Percentiles rank a stretch among this genome's conserved stretches.
Evolutionary conservation across 1,284 basidiomycete species (phyloP).

Genomic region (Ceratorhiza oryzae-sativae): DNA sequence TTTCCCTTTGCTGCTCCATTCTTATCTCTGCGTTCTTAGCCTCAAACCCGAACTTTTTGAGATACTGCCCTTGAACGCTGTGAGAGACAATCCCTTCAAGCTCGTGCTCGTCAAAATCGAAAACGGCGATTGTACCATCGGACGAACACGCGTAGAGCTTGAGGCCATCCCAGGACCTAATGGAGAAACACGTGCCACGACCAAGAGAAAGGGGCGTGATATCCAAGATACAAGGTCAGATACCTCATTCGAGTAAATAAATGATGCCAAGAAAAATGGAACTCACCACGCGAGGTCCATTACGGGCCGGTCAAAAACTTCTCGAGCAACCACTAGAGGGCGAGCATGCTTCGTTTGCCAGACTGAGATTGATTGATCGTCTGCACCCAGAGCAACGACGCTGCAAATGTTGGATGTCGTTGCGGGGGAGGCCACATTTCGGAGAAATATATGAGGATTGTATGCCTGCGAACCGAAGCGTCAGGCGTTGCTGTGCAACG

Average conservation of each 20-base stretch:
- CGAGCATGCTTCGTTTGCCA: constrained; percentile 92
- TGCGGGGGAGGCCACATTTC: constrained; percentile 68
- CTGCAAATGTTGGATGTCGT: constrained; percentile 76
- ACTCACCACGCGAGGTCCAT: constrained; percentile 94
- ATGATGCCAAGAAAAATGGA: too few relatives aligned
- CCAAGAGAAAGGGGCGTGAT: constrained; percentile 11
- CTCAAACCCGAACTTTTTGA: constrained; percentile 78
- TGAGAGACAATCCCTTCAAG: constrained; percentile 83
- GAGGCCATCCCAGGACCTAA: constrained; percentile 88
- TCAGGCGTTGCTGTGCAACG: too few relatives aligned
- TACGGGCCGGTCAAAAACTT: constrained; percentile 93
- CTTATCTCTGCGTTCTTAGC: constrained; percentile 40
- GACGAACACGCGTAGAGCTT: constrained; percentile 95
- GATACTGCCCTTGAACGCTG: constrained; percentile 75
- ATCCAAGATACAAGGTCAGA: too few relatives aligned
- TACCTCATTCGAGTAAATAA: too few relatives aligned
- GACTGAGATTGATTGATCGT: constrained; percentile 86
- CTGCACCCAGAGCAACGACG: constrained; percentile 87
- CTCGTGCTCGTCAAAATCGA: constrained; percentile 81
- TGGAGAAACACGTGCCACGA: constrained; percentile 3
- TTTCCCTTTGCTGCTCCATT: constrained; percentile 26
- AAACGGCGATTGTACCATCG: constrained; percentile 91
- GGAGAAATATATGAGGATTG: constrained; percentile 90
- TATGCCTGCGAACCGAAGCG: constrained; percentile 76
- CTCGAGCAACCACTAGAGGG: constrained; percentile 90